A percentile compares a stretch with the other conserved stretches of the same genome.
These are phyloP conservation scores for Nemophila menziesii DNA, from an alignment of 257 asterid species.

Conservation along the genomic window DNA sequence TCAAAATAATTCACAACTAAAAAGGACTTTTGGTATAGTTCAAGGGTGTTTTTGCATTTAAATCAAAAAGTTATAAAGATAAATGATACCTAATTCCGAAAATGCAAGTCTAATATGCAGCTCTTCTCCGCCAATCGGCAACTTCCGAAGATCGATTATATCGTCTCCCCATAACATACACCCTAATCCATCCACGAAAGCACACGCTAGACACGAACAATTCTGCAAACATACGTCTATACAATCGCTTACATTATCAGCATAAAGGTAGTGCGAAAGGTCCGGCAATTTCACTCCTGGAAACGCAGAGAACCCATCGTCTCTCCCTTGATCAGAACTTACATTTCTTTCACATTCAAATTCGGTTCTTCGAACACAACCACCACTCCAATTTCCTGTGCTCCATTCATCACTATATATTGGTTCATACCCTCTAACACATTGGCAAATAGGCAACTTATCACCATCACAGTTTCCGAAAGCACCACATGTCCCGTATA, in stretches of 20 bases:
- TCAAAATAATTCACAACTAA: no score
- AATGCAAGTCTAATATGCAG: slow-evolving; percentile 20
- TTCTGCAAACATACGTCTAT: slow-evolving; percentile 6
- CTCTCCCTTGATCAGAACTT: no score
- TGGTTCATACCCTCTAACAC: slow-evolving; percentile 25
- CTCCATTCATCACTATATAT: slow-evolving; percentile 13
- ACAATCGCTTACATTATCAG: slow-evolving; percentile 9
- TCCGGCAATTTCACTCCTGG: slow-evolving; percentile 16
- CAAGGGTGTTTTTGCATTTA: neutral
- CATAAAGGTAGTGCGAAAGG: slow-evolving; percentile 1
- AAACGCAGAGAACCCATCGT: slow-evolving; percentile 16
- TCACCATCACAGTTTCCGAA: slow-evolving; percentile 19
- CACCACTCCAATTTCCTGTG: slow-evolving; percentile 13
- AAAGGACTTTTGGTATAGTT: no score
- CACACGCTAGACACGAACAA: slow-evolving; percentile 16
- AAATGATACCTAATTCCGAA: slow-evolving; percentile 18
- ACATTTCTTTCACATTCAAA: slow-evolving; percentile 7
- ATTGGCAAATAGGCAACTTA: slow-evolving; percentile 25
- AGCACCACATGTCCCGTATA: slow-evolving; percentile 27
- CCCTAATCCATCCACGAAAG: slow-evolving; percentile 13
- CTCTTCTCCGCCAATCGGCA: slow-evolving; percentile 15
- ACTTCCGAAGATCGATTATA: slow-evolving; percentile 16
- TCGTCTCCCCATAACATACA: slow-evolving; percentile 22
- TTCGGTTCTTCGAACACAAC: slow-evolving; percentile 12
- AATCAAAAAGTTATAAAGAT: neutral